Evolutionary conservation across 495 filamentous ascomycete species (phyloP), one percentile per base, ranked within the genome.

Genomic region (Cladorrhinum samala): DNA sequence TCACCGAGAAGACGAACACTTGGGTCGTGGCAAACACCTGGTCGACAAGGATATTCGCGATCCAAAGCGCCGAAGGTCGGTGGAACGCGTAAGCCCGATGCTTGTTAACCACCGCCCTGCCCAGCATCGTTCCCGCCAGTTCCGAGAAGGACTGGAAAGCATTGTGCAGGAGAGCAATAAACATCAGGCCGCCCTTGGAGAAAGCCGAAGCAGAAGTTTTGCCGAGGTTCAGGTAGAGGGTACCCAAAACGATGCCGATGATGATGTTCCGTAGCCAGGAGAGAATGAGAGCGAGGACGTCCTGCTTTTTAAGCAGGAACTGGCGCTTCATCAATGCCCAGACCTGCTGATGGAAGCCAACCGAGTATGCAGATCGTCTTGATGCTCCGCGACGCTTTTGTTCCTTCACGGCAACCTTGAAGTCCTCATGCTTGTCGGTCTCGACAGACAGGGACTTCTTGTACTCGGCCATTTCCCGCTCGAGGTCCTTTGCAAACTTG

Each of bases 291-390:
- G 79, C 79, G 59, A 91, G 87, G 46, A 84, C 85, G 61, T 95
- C 89, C 61, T 91, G 87, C 79, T 85, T 86, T 68, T 91, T 92
- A 56, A 92, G 81, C 23, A 87, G 71, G 63, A 87, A 92, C 62
- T 95, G 89, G 1, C 89, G 78, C 59, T 89, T 83, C 78, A 89
- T 87, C 50, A 93, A 60, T 5, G 86, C 84, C 87, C 86, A 91
- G 6, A 92, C 74, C 62, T 95, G 89, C 1, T 85, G 71, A 49
- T 85, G 79, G 64, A 88, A 91, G 0, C 87, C 86, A 46, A 91
- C 84, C 0, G 81, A 86, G 71, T 95, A 95, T 13, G 90, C 86
- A 2, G 85, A 88, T 41, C 77, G 80, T 57, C 82, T 78, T 0
- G 72, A 67, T 0, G 85, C 79, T 18, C 82, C 82, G 50, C 84